Percentiles rank a stretch among this genome's conserved stretches.
These are phyloP conservation scores for Mercurialis annua DNA, from an alignment of 345 rosid species.

Conservation along the genomic window DNA sequence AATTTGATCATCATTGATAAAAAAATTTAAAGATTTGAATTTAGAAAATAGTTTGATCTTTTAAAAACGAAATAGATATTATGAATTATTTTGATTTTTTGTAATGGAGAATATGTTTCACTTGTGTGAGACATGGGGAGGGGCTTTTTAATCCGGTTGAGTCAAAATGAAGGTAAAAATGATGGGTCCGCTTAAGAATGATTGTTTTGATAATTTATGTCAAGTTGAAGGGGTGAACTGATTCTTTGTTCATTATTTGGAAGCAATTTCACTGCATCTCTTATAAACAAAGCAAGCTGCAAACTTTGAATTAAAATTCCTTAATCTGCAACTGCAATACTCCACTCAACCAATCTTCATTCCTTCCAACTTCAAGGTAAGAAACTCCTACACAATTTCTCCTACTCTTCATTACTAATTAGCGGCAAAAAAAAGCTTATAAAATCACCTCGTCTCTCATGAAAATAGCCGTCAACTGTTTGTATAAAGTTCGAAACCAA, in stretches of 20 bases:
- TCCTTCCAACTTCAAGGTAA: neutral
- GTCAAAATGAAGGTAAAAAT: neutral
- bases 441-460: neutral
- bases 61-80: too few relatives aligned
- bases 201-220: too few relatives aligned
- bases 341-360: neutral
- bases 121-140: too few relatives aligned
- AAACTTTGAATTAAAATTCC: neutral
- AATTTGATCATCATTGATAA: too few relatives aligned
- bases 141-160: neutral
- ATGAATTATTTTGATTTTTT: too few relatives aligned
- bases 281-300: neutral
- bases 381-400: neutral
- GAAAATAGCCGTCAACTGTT: slow-evolving; percentile 32
- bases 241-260: too few relatives aligned
- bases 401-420: neutral
- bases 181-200: too few relatives aligned
- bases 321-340: neutral
- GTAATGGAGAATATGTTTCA: too few relatives aligned
- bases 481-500: slow-evolving; percentile 34
- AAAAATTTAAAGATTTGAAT: too few relatives aligned
- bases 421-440: neutral
- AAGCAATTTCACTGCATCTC: neutral
- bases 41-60: too few relatives aligned
- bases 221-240: too few relatives aligned